A percentile compares a stretch with the other conserved stretches of the same genome.
Evolutionary conservation across 495 filamentous ascomycete species (phyloP).

Genomic region (Penicillium parvum): DNA sequence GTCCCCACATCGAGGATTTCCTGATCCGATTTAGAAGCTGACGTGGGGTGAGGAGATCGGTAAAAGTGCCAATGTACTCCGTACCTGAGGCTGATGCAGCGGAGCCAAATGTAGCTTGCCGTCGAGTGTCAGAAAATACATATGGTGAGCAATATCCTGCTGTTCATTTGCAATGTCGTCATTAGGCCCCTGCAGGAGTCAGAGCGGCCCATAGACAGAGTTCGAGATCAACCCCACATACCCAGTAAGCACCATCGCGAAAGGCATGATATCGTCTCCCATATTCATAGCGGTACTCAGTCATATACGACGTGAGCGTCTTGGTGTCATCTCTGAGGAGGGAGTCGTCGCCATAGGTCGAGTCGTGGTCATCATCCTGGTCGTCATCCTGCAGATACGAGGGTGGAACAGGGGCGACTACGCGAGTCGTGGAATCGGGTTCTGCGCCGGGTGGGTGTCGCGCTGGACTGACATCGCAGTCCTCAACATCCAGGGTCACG

Average conservation of each 20-base stretch:
- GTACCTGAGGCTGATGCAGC: conserved; percentile 35
- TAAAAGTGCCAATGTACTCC: background rate
- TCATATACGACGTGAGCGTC: conserved; percentile 20
- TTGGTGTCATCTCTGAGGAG: conserved; percentile 19
- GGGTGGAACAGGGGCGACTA: background rate
- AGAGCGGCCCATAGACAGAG: background rate
- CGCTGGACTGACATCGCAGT: background rate
- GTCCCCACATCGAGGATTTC: conserved; percentile 52
- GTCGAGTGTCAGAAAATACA: conserved; percentile 37
- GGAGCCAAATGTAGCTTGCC: conserved; percentile 47
- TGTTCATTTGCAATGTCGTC: conserved; percentile 27
- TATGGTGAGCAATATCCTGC: conserved; percentile 29
- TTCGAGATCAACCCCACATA: conserved; percentile 2
- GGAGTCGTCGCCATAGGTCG: conserved; percentile 21
- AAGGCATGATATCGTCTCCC: conserved; percentile 64
- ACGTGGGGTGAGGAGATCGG: background rate
- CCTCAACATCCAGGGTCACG: conserved; percentile 4
- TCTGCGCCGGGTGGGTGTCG: background rate
- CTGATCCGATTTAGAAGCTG: conserved; percentile 6
- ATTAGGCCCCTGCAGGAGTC: conserved; percentile 20
- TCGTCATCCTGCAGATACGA: conserved; percentile 1
- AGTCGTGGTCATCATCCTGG: conserved; percentile 14
- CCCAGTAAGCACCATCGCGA: conserved; percentile 54
- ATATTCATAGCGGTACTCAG: conserved; percentile 46
- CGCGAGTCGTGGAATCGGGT: background rate